Base-by-base conservation (phyloP, 2,329 filamentous ascomycete genomes). In the Fusarium guadeloupense region DNA sequence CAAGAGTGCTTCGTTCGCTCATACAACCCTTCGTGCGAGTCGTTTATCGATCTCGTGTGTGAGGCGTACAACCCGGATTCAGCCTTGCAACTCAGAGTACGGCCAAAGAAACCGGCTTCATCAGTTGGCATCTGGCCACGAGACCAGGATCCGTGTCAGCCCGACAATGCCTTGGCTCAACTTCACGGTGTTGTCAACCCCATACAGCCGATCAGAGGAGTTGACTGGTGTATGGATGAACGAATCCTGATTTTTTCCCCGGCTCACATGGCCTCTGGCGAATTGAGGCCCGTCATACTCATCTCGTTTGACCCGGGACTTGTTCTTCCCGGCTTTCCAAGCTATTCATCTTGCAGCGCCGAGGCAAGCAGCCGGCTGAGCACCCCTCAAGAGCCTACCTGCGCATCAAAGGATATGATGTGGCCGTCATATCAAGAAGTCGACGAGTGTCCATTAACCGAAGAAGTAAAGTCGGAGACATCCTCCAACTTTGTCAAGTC, bases 31-130 rank as follows among this genome's bases (percentile, higher is more conserved):
- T 75, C 78, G 3, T 81, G 80, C 58, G 78, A 77, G 19, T 78
- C 85, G 0, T 89, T 85, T 64, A 48, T 89, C 6, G 87, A 90
- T 62, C 70, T 90, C 0, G 84, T 57, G 73, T 80, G 4, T 42
- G 71, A 76, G 71, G 26, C 35, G 19, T 65, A 38, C 59, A 69
- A 2, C 54, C 62, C 71, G n/a, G 58, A 70, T 5, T 74, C 74
- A 44, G 58, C 76, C 16, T 72, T 85, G 12, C 78, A 81, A 5
- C 73, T 90, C 28, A 69, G 71, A 26, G 54, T 66, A 16, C 64
- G 65, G 25, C 60, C 70, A 31, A 70, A 59, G 42, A 34, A 42
- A 31, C 34, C 41, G 12, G 31, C 19, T 13, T 37, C 55, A 21
- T 8, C 39, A 28, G 45, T 54, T 20, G 39, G 44, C 9, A 51